These are phyloP conservation scores for Juglanconis sp. DNA, from an alignment of 2,329 filamentous ascomycete genomes.

Conservation along the genomic window DNA sequence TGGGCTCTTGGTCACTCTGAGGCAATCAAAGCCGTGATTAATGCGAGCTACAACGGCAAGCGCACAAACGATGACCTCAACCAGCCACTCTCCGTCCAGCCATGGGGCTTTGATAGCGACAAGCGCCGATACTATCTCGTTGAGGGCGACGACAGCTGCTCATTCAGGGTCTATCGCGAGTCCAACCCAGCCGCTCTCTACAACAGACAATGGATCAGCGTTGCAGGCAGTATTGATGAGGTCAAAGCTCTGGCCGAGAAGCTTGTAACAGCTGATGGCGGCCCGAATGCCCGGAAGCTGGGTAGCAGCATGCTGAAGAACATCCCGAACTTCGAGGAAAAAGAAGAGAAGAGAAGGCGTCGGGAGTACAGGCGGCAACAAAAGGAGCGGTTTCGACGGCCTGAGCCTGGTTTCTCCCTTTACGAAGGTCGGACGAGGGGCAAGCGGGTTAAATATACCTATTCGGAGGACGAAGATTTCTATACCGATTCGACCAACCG, in stretches of 20 bases:
- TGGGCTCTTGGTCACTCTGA: constrained; percentile 93
- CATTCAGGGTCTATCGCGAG: constrained; percentile 91
- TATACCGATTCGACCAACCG: constrained; percentile 63
- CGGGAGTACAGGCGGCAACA: constrained; percentile 86
- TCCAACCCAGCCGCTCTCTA: constrained; percentile 72
- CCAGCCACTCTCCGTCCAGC: constrained; percentile 77
- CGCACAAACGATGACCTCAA: constrained; percentile 78
- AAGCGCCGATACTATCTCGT: constrained; percentile 92
- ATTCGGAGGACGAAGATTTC: constrained; percentile 78
- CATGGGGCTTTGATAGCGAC: constrained; percentile 77
- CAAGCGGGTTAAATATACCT: constrained; percentile 95
- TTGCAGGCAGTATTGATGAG: constrained; percentile 88
- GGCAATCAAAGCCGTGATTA: constrained; percentile 73
- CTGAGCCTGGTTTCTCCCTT: constrained; percentile 84
- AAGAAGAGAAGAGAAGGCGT: constrained; percentile 92
- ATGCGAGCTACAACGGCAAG: constrained; percentile 82
- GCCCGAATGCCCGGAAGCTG: constrained; percentile 75
- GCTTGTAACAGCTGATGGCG: constrained; percentile 72
- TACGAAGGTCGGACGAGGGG: constrained; percentile 96
- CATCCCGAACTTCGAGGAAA: constrained; percentile 86
- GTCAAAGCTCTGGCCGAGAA: constrained; percentile 72
- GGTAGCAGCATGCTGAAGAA: constrained; percentile 74
- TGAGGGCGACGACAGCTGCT: constrained; percentile 89
- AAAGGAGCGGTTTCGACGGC: constrained; percentile 82
- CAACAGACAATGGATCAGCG: constrained; percentile 83